Base-by-base conservation (phyloP, 2,329 filamentous ascomycete genomes). In the Aureobasidium melanogenum region DNA sequence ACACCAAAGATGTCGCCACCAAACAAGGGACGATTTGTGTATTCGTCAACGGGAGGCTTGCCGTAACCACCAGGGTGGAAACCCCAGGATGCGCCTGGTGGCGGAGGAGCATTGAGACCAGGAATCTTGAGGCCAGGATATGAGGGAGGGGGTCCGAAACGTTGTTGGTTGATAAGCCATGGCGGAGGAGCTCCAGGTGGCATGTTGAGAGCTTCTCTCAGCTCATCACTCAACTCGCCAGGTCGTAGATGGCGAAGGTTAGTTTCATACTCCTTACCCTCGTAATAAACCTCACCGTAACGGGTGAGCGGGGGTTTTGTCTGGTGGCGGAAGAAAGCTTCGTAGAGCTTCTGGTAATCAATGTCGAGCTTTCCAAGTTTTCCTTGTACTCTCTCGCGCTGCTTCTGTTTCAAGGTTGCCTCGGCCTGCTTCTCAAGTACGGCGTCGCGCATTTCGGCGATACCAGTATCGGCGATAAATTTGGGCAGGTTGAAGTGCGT, bases 261-360 rank as follows among this genome's bases (percentile, higher is more conserved):
- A 0, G 94, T 96, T 75, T 99, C 94, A 71, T 90, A 94, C 73
- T 99, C 94, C 74, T 99, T 99, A 71, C 94, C 94, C 75, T 99
- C 94, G 73, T 97, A 97, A 75, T 99, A 99, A n/a, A 99, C 92
- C 74, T 99, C 94, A 43, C 94, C 94, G 68, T 96, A 99, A 46
- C 92, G 84, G 34, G 94, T 97, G 65, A 99, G 78, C 67, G 91
- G 87, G 0, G 94, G 94, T 76, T 99, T 99, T 43, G 91, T 96
- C 77, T 99, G 94, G 72, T 96, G 95, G 63, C 91, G 85, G 80
- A 99, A 99, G 79, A 99, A 99, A 4, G 94, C 94, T 72, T 97
- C 94, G 76, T 97, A 97, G 60, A 97, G 85, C 74, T 94, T 97
- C 72, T 96, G 91, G 74, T 99, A 99, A 75, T 99, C 94, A 67